A percentile compares a stretch with the other conserved stretches of the same genome.
Conservation (phyloP, 2,329 filamentous ascomycete species). For the Tolypocladium ophioglossoides region DNA sequence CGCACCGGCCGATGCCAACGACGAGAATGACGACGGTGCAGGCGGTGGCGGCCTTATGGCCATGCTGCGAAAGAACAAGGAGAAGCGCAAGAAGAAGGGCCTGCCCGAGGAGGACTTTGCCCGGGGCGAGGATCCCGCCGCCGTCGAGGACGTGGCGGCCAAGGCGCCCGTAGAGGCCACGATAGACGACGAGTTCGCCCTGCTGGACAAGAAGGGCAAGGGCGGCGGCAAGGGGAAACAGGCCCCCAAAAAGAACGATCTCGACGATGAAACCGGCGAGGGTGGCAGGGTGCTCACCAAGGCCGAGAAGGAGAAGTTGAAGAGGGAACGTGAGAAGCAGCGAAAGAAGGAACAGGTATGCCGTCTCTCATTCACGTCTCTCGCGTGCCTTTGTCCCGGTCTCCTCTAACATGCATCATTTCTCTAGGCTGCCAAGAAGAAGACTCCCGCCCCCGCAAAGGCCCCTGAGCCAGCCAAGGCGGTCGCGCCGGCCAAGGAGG, state of each 20-base stretch:
- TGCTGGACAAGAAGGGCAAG: slow-evolving; percentile 67
- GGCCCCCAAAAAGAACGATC: slow-evolving; percentile 31
- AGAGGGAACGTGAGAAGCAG: slow-evolving; percentile 97
- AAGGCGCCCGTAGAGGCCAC: slow-evolving; percentile 75
- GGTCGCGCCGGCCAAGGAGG: slow-evolving; percentile 30
- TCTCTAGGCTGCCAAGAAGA: slow-evolving; percentile 68
- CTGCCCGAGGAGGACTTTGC: slow-evolving; percentile 56
- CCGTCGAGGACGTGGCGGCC: slow-evolving; percentile 29
- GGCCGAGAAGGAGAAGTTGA: slow-evolving; percentile 96
- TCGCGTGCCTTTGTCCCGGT: neutral
- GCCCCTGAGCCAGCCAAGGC: slow-evolving; percentile 17
- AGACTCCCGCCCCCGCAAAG: slow-evolving; percentile 33
- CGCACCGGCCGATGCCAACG: slow-evolving; percentile 36
- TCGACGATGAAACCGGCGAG: slow-evolving; percentile 41
- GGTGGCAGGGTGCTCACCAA: slow-evolving; percentile 76
- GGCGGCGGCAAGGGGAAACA: slow-evolving; percentile 40
- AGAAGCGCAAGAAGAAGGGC: slow-evolving; percentile 87
- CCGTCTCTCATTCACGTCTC: neutral
- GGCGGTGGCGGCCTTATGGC: slow-evolving; percentile 60
- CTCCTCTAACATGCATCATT: slow-evolving; percentile 5
- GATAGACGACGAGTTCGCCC: slow-evolving; percentile 76
- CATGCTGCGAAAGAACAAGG: slow-evolving; percentile 70
- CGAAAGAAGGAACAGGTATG: slow-evolving; percentile 91
- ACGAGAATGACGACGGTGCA: slow-evolving; percentile 40
- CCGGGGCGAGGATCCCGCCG: slow-evolving; percentile 49